Evolutionary conservation across 106 monocot species (phyloP).

Genomic region (Acorus gramineus): DNA sequence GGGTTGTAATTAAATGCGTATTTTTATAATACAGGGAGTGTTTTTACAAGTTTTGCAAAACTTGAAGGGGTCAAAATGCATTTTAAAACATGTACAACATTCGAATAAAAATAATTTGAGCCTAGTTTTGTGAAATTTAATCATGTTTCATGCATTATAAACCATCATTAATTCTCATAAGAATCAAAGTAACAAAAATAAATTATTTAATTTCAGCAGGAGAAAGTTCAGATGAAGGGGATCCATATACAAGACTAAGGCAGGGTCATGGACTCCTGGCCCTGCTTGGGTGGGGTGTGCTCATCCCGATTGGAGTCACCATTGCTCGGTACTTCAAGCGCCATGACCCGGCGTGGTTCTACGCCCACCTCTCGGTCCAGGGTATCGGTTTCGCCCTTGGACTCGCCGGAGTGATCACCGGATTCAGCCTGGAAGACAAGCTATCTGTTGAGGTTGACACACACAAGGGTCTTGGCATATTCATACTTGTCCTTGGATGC

Average conservation of each 20-base stretch:
- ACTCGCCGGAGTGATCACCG: conserved; percentile 3
- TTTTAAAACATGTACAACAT: no score
- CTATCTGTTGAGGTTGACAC: conserved; percentile 8
- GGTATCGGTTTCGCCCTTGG: conserved; percentile 6
- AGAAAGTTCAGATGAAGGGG: conserved; percentile 2
- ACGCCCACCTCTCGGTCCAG: conserved; percentile 12
- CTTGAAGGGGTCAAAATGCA: no score
- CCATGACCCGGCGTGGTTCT: conserved; percentile 17
- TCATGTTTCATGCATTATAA: no score
- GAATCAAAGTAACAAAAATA: no score
- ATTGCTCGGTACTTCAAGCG: conserved; percentile 16
- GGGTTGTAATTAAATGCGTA: no score
- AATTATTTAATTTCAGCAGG: neutral
- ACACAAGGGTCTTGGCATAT: conserved; percentile 15
- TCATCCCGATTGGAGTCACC: conserved; percentile 9
- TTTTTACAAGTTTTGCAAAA: no score
- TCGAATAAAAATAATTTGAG: no score
- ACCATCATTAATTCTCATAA: no score
- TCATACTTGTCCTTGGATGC: conserved; percentile 18
- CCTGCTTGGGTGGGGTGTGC: conserved; percentile 12
- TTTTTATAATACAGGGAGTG: no score
- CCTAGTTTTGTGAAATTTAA: no score
- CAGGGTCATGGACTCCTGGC: conserved; percentile 5
- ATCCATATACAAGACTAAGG: neutral
- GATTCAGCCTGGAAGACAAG: conserved; percentile 16